Conservation (phyloP, 495 filamentous ascomycete species). For the Neurospora terricola region DNA sequence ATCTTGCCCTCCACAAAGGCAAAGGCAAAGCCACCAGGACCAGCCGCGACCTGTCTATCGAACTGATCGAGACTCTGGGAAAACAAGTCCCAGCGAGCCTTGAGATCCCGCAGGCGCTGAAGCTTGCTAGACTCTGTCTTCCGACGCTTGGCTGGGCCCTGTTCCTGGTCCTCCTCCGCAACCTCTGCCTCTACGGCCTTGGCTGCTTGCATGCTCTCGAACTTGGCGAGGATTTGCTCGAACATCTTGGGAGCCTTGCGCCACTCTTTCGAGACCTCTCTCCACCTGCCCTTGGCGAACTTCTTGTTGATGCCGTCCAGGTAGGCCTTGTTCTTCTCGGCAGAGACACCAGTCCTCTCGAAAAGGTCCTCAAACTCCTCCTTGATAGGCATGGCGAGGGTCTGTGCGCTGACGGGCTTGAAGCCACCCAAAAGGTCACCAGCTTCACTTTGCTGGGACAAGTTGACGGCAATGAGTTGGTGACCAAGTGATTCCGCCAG, state of each 20-base stretch:
- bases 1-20: slow-evolving; percentile 93
- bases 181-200: slow-evolving; percentile 19
- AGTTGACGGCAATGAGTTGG: slow-evolving; percentile 79
- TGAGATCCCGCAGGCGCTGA: slow-evolving; percentile 46
- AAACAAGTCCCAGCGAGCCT: slow-evolving; percentile 72
- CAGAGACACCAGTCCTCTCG: slow-evolving; percentile 66
- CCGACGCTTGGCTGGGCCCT: slow-evolving; percentile 58
- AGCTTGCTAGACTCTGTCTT: slow-evolving; percentile 62
- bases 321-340: slow-evolving; percentile 77
- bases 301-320: slow-evolving; percentile 67
- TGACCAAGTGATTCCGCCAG: slow-evolving; percentile 71
- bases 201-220: slow-evolving; percentile 25
- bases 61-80: slow-evolving; percentile 65
- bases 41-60: slow-evolving; percentile 67
- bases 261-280: slow-evolving; percentile 72
- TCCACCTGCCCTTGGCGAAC: slow-evolving; percentile 76
- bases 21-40: slow-evolving; percentile 80
- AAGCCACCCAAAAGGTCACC: slow-evolving; percentile 90
- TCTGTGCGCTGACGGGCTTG: slow-evolving; percentile 86
- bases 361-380: slow-evolving; percentile 91
- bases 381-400: slow-evolving; percentile 78
- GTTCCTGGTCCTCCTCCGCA: slow-evolving; percentile 39
- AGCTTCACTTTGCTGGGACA: slow-evolving; percentile 95
- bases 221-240: slow-evolving; percentile 52
- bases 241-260: slow-evolving; percentile 80